Conservation (phyloP, 495 filamentous ascomycete species). For the Daldinia concentrica region DNA sequence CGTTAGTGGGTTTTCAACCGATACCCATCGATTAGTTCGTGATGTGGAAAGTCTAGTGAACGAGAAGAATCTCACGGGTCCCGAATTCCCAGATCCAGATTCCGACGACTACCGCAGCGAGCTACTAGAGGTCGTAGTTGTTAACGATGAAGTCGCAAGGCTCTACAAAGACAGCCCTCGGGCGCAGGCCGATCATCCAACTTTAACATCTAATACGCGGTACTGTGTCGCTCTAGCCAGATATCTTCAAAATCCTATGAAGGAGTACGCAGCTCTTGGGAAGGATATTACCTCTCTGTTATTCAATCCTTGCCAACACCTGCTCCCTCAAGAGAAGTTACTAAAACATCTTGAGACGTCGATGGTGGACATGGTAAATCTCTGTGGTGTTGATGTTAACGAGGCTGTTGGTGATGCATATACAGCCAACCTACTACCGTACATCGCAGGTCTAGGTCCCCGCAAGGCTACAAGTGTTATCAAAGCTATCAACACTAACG, state of each 20-base stretch:
- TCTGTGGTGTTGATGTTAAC: conserved; percentile 93
- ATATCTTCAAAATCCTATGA: conserved; percentile 93
- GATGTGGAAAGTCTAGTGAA: conserved; percentile 78
- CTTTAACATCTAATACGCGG: conserved; percentile 74
- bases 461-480: conserved; percentile 87
- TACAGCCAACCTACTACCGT: conserved; percentile 87
- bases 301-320: conserved; percentile 89
- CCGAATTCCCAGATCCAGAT: conserved; percentile 72
- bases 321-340: conserved; percentile 86
- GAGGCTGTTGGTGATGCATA: conserved; percentile 82
- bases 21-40: conserved; percentile 84
- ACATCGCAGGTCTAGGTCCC: conserved; percentile 91
- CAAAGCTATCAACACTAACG: conserved; percentile 89
- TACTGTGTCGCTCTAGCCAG: conserved; percentile 90
- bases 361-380: conserved; percentile 97
- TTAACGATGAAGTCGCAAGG: conserved; percentile 95
- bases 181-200: conserved; percentile 82
- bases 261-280: conserved; percentile 92
- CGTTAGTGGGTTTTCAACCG: conserved; percentile 88
- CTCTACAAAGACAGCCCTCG: conserved; percentile 91
- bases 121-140: conserved; percentile 83
- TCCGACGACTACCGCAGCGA: conserved; percentile 73
- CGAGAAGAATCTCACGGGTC: conserved; percentile 74
- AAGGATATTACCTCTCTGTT: conserved; percentile 85
- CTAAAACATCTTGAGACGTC: conserved; percentile 87